Evolutionary conservation across 2,329 filamentous ascomycete genomes (phyloP), one percentile per base, ranked within the genome.

Genomic region (Chlorencoelia australis): DNA sequence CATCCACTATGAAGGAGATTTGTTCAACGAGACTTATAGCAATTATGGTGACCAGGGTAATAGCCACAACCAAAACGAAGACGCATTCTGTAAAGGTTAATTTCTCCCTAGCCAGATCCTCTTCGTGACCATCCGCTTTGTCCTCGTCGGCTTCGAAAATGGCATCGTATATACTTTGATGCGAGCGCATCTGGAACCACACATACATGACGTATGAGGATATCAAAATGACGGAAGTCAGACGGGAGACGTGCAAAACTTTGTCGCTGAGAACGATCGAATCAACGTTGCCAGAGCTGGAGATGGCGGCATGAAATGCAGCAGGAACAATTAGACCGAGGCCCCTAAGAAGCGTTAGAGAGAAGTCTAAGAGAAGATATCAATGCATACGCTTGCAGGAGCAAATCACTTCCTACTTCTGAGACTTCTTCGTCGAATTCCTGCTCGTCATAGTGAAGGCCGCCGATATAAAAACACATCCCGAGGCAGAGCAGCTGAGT

Each of bases 401-500:
- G 65, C 31, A 93, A 59, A 1, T 82, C 83, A 31, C 73, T 83
- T 14, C 84, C 85, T 4, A 82, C 81, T 59, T 94, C 85, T 46
- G 77, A 82, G 37, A 93, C 71, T 3, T 78, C 77, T 40, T 80
- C 73, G 51, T 82, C 79, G 54, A 93, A 91, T 11, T 65, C 67
- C 47, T 86, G 73, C 47, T 81, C 73, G 5, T 82, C 67, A 18
- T 79, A 72, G 35, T 67, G 65, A 21, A 89, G 46, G 6, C 86
- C 85, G 28, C 83, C 83, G 14, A 76, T 71, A 42, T 89, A 74
- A 64, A 94, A 93, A 56, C 84, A 91, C 35, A 79, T 54, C 0
- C 86, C 86, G 17, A 93, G 61, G 47, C 85, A 93, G 1, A 93
- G 67, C 30, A 93, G 61, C 61, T 91, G 71, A 22, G 86, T 93